Percentiles rank a stretch among this genome's conserved stretches.
These are phyloP conservation scores for Neurospora sp. DNA, from an alignment of 495 filamentous ascomycete species.

Conservation along the genomic window DNA sequence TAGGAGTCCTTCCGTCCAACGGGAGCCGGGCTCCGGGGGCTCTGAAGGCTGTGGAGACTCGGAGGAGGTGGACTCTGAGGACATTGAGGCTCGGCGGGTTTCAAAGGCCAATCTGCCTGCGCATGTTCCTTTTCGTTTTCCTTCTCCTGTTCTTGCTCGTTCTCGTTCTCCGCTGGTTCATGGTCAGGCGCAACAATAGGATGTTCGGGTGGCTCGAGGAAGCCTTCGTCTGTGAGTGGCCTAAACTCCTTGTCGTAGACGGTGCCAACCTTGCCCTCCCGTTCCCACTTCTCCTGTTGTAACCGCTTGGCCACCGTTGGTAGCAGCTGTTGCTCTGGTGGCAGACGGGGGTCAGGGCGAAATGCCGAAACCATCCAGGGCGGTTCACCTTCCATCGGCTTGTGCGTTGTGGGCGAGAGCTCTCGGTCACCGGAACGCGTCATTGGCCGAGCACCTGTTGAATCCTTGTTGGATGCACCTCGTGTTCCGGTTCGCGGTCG, in stretches of 20 bases:
- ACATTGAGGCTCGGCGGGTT: slow-evolving; percentile 24
- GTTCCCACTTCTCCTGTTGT: slow-evolving; percentile 91
- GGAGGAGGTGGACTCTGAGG: neutral
- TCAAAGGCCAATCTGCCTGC: slow-evolving; percentile 36
- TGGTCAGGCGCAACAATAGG: slow-evolving; percentile 3
- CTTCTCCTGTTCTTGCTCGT: slow-evolving; percentile 19
- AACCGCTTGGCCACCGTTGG: slow-evolving; percentile 87
- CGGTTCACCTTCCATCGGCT: slow-evolving; percentile 84
- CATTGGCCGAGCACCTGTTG: slow-evolving; percentile 44
- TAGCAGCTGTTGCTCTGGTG: slow-evolving; percentile 89
- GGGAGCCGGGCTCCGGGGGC: slow-evolving; percentile 22
- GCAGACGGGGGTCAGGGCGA: slow-evolving; percentile 87
- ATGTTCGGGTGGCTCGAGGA: slow-evolving; percentile 35
- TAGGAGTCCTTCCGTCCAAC: slow-evolving; percentile 41
- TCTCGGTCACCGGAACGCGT: slow-evolving; percentile 43
- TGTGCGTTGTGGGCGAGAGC: slow-evolving; percentile 35
- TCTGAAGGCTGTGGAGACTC: neutral
- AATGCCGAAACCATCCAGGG: slow-evolving; percentile 94
- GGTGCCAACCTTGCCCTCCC: slow-evolving; percentile 71
- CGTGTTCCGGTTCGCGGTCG: slow-evolving; percentile 49
- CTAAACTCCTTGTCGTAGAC: slow-evolving; percentile 77
- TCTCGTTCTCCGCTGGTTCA: slow-evolving; percentile 6
- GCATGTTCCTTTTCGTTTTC: slow-evolving; percentile 27
- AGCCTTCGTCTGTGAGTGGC: slow-evolving; percentile 53
- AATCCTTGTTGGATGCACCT: slow-evolving; percentile 40